Base-by-base conservation (phyloP, 352 stramenopile genomes). In the Pythium vanterpoolii region DNA sequence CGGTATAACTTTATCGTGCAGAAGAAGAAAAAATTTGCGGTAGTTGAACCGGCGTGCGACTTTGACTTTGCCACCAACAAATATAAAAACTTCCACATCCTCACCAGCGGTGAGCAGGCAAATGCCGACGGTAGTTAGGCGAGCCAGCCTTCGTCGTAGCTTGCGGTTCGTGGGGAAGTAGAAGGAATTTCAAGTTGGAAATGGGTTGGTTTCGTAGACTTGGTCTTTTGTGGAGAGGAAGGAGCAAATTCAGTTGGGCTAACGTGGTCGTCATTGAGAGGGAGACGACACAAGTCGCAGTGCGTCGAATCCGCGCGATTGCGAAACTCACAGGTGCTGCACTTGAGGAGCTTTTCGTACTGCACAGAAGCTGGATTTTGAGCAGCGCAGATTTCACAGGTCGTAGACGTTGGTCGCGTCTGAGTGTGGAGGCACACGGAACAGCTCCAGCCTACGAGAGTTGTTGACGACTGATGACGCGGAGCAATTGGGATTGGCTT, bases 1-100 rank as follows among this genome's bases (percentile, higher is more conserved):
- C 69, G 73, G 7, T 90, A 86, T 56, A 90, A 89, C 54, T 86
- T 87, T 53, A 86, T 96, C 38, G 72, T 95, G 11, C 77, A 96
- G 64, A 86, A 89, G 61, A 85, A 77, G 48, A 96, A 96, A 58
- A 78, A 71, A 16, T 86, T 95, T 49, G 58, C 46, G 23, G 70
- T 96, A 42, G 66, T 72, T 5, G 63, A 66, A 0, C 87, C 87
- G 9, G 64, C 69, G 24, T 96, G 87, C 48, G 83, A 92, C 57
- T 95, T 92, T 42, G 84, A 96, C 61, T 76, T 78, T 23, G 78
- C 76, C 27, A 88, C 75, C 18, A 93, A 90, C 61, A 83, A 71
- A 39, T 96, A 93, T 72, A 86, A 80, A 33, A 79, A 86, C 45
- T 89, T 83, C 47, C 76, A 89, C 50, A 68, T 53, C 2, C 47